Base-by-base conservation (phyloP, 441 rosid genomes). In the Gossypium gossypioides region DNA sequence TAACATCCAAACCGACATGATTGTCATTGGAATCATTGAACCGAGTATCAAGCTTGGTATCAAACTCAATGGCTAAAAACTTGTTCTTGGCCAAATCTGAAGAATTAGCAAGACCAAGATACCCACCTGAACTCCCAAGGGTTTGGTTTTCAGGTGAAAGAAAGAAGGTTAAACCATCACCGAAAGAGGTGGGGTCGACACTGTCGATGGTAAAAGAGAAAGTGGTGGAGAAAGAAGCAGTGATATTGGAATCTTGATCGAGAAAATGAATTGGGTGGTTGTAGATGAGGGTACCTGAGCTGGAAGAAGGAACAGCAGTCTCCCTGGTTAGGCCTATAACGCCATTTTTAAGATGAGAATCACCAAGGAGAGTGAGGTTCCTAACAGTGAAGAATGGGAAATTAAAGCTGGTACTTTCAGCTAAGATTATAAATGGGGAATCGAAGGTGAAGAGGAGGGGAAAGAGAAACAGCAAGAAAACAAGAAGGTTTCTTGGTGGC, bases 351-450 rank as follows among this genome's bases (percentile, higher is more conserved):
- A 94, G 91, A 70, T 90, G 93, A 58, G 97, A 86, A 68, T 92
- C 96, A 13, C 97, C 99, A 22, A 92, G 92, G 71, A 94, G 97
- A 12, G 97, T 92, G 72, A 94, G 86, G 84, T 88, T 92, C 5
- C 89, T 84, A 76, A 89, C 83, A 46, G 81, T 79, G 80, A 94
- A 86, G 48, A 86, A 84, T 46, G 85, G 69, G 91, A 89, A 90
- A 40, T 78, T 74, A 77, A 94, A 87, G 57, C 76, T 75, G 0
- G 82, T 63, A 48, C 77, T 81, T n/a, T 60, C 71, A 9, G 84
- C 72, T 0, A 74, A 58, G n/a, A 60, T 68, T 10, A 64, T 71
- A 51, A 69, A 44, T 58, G 71, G 32, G 62, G 18, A 6, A 48
- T 18, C 50, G 74, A 58, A 37, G 72, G 9, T 25, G 76, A 81